Percentiles rank a stretch among this genome's conserved stretches.
These are phyloP conservation scores for Porodaedalea pini DNA, from an alignment of 1,284 basidiomycete species.

Conservation along the genomic window DNA sequence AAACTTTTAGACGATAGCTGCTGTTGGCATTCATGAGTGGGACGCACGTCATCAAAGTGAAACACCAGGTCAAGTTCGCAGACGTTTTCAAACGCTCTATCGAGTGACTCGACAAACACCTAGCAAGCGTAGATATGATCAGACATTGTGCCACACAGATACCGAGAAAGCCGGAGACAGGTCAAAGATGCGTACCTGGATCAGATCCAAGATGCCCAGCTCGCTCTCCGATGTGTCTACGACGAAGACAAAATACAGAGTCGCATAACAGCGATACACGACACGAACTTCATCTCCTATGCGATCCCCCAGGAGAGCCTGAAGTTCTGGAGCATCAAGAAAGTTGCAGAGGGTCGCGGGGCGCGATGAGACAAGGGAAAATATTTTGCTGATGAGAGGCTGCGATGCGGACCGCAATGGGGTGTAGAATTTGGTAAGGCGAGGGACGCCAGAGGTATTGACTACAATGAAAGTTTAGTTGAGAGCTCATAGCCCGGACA, in stretches of 20 bases:
- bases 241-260: conserved; percentile 96
- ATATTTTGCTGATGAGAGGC: conserved; percentile 79
- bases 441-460: conserved; percentile 85
- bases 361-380: conserved; percentile 75
- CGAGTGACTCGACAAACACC: conserved; percentile 97
- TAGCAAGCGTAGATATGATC: conserved; percentile 25
- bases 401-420: conserved; percentile 74
- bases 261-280: conserved; percentile 91
- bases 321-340: conserved; percentile 86
- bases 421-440: conserved; percentile 96
- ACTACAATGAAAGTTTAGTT: conserved; percentile 42
- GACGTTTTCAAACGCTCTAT: conserved; percentile 96
- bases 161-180: not conserved
- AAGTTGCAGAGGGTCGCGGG: conserved; percentile 86
- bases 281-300: conserved; percentile 60
- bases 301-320: conserved; percentile 64
- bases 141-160: not conserved
- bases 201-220: conserved; percentile 92
- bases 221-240: conserved; percentile 92
- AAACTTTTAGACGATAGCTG: not conserved
- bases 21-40: not conserved
- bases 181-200: conserved; percentile 69
- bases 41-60: conserved; percentile 90
- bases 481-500: not conserved
- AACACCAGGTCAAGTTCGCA: conserved; percentile 99